Percentiles rank a stretch among this genome's conserved stretches.
Evolutionary conservation across 371 early-diverging fungal species (phyloP).

Genomic region (Rhizopus sp.): DNA sequence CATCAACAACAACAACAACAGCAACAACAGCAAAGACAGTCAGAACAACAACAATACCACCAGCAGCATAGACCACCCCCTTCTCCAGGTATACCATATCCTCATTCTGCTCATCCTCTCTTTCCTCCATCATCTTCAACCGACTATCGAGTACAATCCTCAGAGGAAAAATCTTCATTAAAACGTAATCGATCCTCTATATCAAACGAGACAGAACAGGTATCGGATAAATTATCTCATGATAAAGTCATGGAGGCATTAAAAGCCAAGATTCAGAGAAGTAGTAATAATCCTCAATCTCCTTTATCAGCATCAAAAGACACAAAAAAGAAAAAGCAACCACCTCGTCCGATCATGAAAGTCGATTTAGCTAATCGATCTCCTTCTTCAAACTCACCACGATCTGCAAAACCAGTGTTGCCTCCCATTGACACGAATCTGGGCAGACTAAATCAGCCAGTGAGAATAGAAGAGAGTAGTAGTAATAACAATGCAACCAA

Average conservation of each 20-base stretch:
- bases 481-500: background rate
- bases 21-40: background rate
- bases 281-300: constrained; percentile 14
- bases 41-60: constrained; percentile 6
- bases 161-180: constrained; percentile 1
- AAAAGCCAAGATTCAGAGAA: constrained; percentile 48
- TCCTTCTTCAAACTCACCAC: constrained; percentile 32
- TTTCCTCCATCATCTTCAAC: constrained; percentile 23
- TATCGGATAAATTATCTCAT: constrained; percentile 26
- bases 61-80: constrained; percentile 12
- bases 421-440: constrained; percentile 45
- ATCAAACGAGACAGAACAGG: constrained; percentile 12
- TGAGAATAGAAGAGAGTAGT: background rate
- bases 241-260: constrained; percentile 51
- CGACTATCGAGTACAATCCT: constrained; percentile 10
- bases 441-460: constrained; percentile 13
- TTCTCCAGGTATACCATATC: constrained; percentile 30
- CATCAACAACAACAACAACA: constrained; percentile 10
- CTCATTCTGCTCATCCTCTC: constrained; percentile 48
- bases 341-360: background rate
- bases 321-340: constrained; percentile 2
- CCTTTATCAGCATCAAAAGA: background rate
- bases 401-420: constrained; percentile 38
- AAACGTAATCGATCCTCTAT: constrained; percentile 21
- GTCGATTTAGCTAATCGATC: constrained; percentile 2